Conservation (phyloP, 1,284 basidiomycete genomes). For the Sanghuangporus sanghuang region DNA sequence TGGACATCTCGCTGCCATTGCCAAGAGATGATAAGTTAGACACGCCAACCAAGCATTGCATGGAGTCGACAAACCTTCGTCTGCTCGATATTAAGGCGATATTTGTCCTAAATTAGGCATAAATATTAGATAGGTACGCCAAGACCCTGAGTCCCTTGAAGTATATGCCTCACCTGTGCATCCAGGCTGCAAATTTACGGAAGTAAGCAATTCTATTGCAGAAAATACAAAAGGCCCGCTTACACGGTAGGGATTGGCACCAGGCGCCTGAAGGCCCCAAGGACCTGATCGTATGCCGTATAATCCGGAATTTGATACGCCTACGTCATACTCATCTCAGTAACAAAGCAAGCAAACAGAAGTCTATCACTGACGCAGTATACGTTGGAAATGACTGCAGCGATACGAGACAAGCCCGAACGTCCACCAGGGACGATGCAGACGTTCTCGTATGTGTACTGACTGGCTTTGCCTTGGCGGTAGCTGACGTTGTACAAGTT, state of each 20-base stretch:
- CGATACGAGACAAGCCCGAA: conserved; percentile 84
- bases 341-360: neutral
- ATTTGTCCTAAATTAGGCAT: conserved; percentile 39
- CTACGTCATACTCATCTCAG: conserved; percentile 28
- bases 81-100: conserved; percentile 66
- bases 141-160: neutral
- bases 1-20: conserved; percentile 61
- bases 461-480: conserved; percentile 69
- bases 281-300: conserved; percentile 80
- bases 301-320: conserved; percentile 87
- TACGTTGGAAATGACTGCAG: conserved; percentile 84
- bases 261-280: conserved; percentile 84
- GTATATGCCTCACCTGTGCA: conserved; percentile 37
- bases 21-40: conserved; percentile 3
- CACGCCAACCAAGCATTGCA: neutral
- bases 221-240: conserved; percentile 27
- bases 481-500: conserved; percentile 87
- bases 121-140: neutral
- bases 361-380: conserved; percentile 49
- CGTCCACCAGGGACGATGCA: conserved; percentile 91
- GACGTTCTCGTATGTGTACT: conserved; percentile 89
- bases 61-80: conserved; percentile 25
- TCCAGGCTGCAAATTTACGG: conserved; percentile 41
- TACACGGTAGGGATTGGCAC: conserved; percentile 87
- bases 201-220: neutral